phyloP scores from a whole-genome alignment of 176 grass and related monocot genomes.

The Pontederia crassipes region DNA sequence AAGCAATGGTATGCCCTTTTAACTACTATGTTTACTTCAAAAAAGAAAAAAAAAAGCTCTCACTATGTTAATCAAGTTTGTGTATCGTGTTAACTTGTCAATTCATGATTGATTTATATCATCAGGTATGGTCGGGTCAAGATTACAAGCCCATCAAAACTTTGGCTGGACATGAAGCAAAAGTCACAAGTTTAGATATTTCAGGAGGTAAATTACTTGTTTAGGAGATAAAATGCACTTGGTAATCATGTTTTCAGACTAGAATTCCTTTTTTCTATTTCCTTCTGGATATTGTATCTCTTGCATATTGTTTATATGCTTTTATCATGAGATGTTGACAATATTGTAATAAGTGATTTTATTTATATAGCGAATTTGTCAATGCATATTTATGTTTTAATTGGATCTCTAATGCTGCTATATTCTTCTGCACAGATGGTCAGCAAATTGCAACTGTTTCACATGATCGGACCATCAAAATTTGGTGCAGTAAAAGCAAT shows the following conservation, averaged over 20 bases:
- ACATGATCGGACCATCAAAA: constrained; percentile 91
- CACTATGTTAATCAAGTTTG: too few relatives aligned
- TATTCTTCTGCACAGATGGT: constrained; percentile 55
- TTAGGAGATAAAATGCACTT: constrained; percentile 5
- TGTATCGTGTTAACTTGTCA: not conserved
- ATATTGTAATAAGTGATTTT: not conserved
- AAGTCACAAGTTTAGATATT: constrained; percentile 98
- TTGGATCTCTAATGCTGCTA: not conserved
- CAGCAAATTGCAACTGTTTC: constrained; percentile 85
- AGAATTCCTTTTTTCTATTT: too few relatives aligned
- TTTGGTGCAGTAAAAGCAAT: constrained; percentile 61
- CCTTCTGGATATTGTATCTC: too few relatives aligned
- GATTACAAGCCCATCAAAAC: constrained; percentile 92
- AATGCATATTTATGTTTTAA: not conserved
- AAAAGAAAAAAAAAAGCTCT: too few relatives aligned
- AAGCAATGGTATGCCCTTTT: constrained; percentile 57
- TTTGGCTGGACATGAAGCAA: constrained; percentile 78
- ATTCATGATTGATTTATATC: not conserved
- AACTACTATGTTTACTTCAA: not conserved
- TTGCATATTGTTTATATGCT: too few relatives aligned
- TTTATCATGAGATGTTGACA: too few relatives aligned
- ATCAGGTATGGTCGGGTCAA: constrained; percentile 76
- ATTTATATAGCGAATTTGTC: not conserved
- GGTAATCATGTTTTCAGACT: not conserved
- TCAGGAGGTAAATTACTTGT: constrained; percentile 45